Percentiles rank a stretch among this genome's conserved stretches.
Conservation (phyloP, 495 filamentous ascomycete species). For the Aspergillus ellipticus region DNA sequence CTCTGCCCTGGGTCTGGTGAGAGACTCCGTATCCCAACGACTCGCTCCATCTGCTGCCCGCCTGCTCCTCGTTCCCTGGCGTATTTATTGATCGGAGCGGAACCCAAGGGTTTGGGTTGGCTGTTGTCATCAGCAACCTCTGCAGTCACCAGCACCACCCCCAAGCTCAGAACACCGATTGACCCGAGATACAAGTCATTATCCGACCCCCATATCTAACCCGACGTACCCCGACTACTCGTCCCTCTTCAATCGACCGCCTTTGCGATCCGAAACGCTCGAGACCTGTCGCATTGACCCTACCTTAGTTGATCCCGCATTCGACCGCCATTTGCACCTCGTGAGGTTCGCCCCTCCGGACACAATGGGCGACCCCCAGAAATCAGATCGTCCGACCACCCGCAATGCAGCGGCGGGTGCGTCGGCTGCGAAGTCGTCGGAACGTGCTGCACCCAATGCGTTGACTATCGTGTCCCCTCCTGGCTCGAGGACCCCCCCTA, state of each 20-base stretch:
- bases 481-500: slow-evolving; percentile 44
- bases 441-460: slow-evolving; percentile 16
- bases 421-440: slow-evolving; percentile 16
- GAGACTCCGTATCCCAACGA: slow-evolving; percentile 8
- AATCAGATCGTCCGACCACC: slow-evolving; percentile 10
- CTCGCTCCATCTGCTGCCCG: slow-evolving; percentile 14
- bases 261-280: slow-evolving; percentile 15
- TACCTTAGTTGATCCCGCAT: slow-evolving; percentile 9
- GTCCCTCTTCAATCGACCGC: slow-evolving; percentile 2
- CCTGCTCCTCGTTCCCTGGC: slow-evolving; percentile 12
- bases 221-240: neutral
- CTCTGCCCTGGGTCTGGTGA: slow-evolving; percentile 21
- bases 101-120: slow-evolving; percentile 12
- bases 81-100: slow-evolving; percentile 21
- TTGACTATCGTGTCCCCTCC: slow-evolving; percentile 39
- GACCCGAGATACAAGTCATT: slow-evolving; percentile 1
- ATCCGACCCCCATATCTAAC: neutral
- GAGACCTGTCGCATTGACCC: slow-evolving; percentile 21
- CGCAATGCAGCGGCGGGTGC: slow-evolving; percentile 13
- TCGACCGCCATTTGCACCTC: slow-evolving; percentile 19
- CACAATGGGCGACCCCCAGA: slow-evolving; percentile 23
- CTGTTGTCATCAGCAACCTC: slow-evolving; percentile 11
- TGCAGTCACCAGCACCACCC: slow-evolving; percentile 13
- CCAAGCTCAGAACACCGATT: slow-evolving; percentile 9
- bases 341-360: neutral